phyloP scores from a whole-genome alignment of 495 filamentous ascomycete species.

The Bryoglossum gracile region DNA sequence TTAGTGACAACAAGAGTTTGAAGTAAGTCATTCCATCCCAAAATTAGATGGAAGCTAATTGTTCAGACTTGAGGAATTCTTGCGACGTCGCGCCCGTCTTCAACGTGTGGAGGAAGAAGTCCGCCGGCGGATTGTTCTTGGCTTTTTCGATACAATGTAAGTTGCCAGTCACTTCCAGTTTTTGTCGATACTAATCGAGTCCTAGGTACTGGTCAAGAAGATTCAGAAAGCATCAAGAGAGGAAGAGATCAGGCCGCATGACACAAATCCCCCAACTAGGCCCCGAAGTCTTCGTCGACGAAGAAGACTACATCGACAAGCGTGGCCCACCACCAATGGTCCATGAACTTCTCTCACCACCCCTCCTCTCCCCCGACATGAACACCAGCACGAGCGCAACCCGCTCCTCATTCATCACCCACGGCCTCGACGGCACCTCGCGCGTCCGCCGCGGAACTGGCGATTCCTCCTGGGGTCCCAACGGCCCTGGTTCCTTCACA shows the following conservation, averaged over 20 bases:
- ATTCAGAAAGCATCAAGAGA: constrained; percentile 66
- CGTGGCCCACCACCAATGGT: too few species aligned
- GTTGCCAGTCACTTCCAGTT: neutral
- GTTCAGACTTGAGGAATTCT: constrained; percentile 78
- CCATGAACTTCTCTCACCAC: constrained; percentile 5
- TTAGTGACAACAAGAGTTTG: constrained; percentile 93
- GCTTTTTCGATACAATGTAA: constrained; percentile 92
- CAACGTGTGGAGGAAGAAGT: constrained; percentile 97
- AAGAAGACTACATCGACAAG: constrained; percentile 30
- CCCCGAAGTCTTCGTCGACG: constrained; percentile 87
- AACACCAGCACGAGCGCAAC: constrained; percentile 4
- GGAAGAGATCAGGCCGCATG: constrained; percentile 64
- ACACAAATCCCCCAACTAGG: constrained; percentile 69
- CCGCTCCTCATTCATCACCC: constrained; percentile 20
- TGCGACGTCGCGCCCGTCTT: constrained; percentile 80
- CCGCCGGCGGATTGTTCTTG: constrained; percentile 75
- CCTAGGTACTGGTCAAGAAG: constrained; percentile 66
- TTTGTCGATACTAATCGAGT: constrained; percentile 9
- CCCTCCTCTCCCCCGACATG: constrained; percentile 23
- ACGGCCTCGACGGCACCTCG: constrained; percentile 19
- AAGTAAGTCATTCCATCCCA: constrained; percentile 41
- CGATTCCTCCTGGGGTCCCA: constrained; percentile 20
- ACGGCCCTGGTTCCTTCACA: constrained; percentile 5
- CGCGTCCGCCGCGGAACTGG: constrained; percentile 29
- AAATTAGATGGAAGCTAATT: constrained; percentile 12